Base-by-base conservation (phyloP, 306 rosid genomes). In the Fragaria nilgerrensis region DNA sequence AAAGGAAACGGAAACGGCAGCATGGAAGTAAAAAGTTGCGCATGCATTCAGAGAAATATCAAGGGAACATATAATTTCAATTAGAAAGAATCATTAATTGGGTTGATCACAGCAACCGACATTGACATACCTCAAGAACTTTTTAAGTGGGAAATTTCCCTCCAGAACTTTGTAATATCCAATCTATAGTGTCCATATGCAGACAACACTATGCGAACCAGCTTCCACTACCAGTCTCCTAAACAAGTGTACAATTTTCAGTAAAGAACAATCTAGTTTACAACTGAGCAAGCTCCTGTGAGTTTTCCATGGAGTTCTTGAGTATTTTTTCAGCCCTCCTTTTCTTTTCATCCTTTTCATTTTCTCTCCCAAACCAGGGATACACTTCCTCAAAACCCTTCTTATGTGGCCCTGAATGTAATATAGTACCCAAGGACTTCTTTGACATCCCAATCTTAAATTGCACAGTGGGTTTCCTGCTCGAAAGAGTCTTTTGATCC, bases 311-410 rank as follows among this genome's bases (percentile, higher is more conserved):
- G 55, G 96, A 90, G 82, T 87, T 87, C 87, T 89, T 85, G 81
- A 93, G 88, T 86, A 93, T 93, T 78, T 86, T 85, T 87, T 88
- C 96, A 1, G 92, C 94, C 84, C 88, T 88, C 81, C 81, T 83
- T 86, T 89, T 91, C 88, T 86, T 90, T 81, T 88, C 96, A 81
- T 89, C 90, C 84, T 86, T 86, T 81, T 84, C 90, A 74, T 83
- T 86, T 77, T 80, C 96, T 79, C 79, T 87, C 27, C 72, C 85
- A 84, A 83, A 89, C 85, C 81, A 84, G 32, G 89, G 86, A 34
- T 83, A 79, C 25, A 76, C 77, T 66, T 78, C 85, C 81, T 75
- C 73, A 76, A 82, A 83, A 58, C 82, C 84, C 62, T 85, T 88
- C 58, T 86, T 82, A 70, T 74, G 72, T 19, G 83, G 85, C 41